phyloP scores from a whole-genome alignment of 768 basidiomycete species.

The Agrocybe praecox region DNA sequence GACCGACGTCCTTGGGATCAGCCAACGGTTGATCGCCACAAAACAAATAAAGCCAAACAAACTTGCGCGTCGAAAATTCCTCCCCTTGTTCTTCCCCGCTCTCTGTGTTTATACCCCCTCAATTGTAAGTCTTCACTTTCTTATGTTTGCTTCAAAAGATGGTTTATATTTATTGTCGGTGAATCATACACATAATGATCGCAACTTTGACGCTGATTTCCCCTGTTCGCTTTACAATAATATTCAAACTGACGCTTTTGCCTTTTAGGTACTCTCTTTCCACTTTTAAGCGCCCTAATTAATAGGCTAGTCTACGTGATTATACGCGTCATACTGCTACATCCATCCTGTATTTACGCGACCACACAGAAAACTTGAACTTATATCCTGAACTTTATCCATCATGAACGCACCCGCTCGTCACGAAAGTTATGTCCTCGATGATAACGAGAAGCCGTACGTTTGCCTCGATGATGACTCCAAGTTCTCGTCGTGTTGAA shows the following conservation, averaged over 20 bases:
- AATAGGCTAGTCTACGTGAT: conserved; percentile 11
- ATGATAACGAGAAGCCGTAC: conserved; percentile 93
- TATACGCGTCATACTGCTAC: conserved; percentile 11
- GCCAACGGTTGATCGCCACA: conserved; percentile 28
- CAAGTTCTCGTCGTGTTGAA: conserved; percentile 1
- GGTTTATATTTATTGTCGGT: conserved; percentile 77
- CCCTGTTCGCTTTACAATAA: not conserved
- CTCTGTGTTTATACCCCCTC: conserved; percentile 11
- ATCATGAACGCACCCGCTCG: conserved; percentile 94
- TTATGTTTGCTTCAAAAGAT: conserved; percentile 40
- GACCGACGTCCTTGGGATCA: conserved; percentile 20
- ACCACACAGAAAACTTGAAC: conserved; percentile 8
- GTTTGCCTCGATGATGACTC: conserved; percentile 37
- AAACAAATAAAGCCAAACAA: conserved; percentile 31
- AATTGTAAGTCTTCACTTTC: conserved; percentile 27
- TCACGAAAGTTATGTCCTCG: conserved; percentile 87
- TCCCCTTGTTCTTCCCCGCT: conserved; percentile 1
- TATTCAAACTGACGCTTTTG: conserved; percentile 1
- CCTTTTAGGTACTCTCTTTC: conserved; percentile 4
- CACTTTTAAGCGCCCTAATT: not conserved
- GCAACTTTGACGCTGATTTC: conserved; percentile 50
- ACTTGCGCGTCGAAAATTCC: conserved; percentile 7
- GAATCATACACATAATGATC: conserved; percentile 51
- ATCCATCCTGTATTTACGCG: conserved; percentile 18
- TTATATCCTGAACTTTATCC: conserved; percentile 16